A percentile compares a stretch with the other conserved stretches of the same genome.
These are phyloP conservation scores for Kwoniella newhampshirensis DNA, from an alignment of 768 basidiomycete genomes.

Conservation along the genomic window DNA sequence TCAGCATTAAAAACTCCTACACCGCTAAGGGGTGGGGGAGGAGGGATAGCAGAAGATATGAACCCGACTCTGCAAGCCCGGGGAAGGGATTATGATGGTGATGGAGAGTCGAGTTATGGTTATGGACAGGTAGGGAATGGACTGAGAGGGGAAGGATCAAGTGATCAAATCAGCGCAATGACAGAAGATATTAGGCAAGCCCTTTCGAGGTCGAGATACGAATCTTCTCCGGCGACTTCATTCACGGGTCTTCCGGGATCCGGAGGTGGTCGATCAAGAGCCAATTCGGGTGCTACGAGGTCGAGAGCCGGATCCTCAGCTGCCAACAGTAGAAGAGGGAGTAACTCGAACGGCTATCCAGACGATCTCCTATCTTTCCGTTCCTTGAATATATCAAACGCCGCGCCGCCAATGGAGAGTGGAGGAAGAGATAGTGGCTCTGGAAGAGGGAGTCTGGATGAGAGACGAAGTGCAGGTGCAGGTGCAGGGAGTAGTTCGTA, in stretches of 20 bases:
- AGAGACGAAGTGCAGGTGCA: not conserved
- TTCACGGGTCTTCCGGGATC: slow-evolving; percentile 5
- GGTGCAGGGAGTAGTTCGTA: not conserved
- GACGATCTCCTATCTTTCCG: slow-evolving; percentile 19
- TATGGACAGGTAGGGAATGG: slow-evolving; percentile 34
- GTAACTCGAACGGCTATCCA: not conserved
- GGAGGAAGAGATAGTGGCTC: slow-evolving; percentile 20
- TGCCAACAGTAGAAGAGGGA: slow-evolving; percentile 8
- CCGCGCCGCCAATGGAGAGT: not conserved
- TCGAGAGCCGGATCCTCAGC: slow-evolving; percentile 17
- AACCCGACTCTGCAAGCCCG: slow-evolving; percentile 42
- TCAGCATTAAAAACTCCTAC: slow-evolving; percentile 31
- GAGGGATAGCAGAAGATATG: slow-evolving; percentile 21
- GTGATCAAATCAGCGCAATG: slow-evolving; percentile 32
- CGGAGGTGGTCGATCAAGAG: slow-evolving; percentile 15
- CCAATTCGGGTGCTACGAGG: slow-evolving; percentile 12
- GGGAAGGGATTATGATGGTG: slow-evolving; percentile 32
- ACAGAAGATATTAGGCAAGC: slow-evolving; percentile 39
- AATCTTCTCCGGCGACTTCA: slow-evolving; percentile 22
- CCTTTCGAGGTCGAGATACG: slow-evolving; percentile 30
- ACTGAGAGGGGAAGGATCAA: slow-evolving; percentile 1
- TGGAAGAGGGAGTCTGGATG: slow-evolving; percentile 21
- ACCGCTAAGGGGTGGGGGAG: slow-evolving; percentile 9
- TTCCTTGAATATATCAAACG: slow-evolving; percentile 17
- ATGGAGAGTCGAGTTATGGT: slow-evolving; percentile 42